Base-by-base conservation (phyloP, 2,329 filamentous ascomycete genomes). In the Gliomastix tumulicola region DNA sequence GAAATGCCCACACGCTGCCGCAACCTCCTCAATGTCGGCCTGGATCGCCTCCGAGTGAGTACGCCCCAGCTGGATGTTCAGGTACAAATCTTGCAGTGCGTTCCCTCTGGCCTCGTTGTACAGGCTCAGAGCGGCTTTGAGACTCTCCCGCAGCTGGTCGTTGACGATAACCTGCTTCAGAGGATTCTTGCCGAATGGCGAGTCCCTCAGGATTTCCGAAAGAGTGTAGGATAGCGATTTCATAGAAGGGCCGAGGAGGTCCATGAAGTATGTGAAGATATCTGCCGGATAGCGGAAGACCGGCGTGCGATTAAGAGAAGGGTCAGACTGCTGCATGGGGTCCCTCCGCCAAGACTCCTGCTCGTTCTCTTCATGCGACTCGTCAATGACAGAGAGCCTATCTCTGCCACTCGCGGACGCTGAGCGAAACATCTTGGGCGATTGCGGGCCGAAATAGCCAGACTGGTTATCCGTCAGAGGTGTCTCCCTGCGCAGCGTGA, bases 1-100 rank as follows among this genome's bases (percentile, higher is more conserved):
- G 54, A 97, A 98, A 59, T 97, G 89, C 0, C 92, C 90, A 52
- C 92, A 98, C 39, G 89, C 94, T n/a, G 92, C 90, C 28, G 90
- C 89, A 10, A 97, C 89, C 59, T 98, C 92, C 56, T 98, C 92
- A 39, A 95, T 88, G 56, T 97, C 92, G 3, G 90, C 92, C 53
- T 94, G 83, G 8, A 90, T 74, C 43, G 84, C 83, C 36, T 87
- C 72, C 0, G 83, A 81, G 30, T 79, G 74, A 4, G 79, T 68
- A 40, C 77, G 77, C 10, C 76, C 77, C 27, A 88, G 69, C 48
- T 88, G 81, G 41, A 88, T 88, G 35, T 76, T 84, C 44, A 76
- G 79, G 58, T 98, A 97, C 1, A 98, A 70, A 39, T 84, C 74
- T 39, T 80, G 72, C 7, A 98, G 66, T 1, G 92, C 88, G 34